Base-by-base conservation (phyloP, 2,329 filamentous ascomycete species). In the Bipolaris sorokiniana region DNA sequence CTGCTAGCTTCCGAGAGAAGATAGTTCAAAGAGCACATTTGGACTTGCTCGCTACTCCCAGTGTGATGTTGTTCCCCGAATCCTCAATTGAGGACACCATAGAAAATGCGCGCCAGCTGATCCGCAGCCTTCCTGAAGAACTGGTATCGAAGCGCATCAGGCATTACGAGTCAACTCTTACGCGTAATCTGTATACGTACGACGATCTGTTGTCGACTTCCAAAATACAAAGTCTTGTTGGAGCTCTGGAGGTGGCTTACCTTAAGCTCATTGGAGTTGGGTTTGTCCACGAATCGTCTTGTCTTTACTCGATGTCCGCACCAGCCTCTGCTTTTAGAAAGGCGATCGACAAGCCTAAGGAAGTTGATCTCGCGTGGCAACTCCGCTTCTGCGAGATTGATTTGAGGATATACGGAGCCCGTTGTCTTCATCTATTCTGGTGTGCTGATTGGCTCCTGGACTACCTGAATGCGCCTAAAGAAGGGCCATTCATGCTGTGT, bases 381-480 rank as follows among this genome's bases (percentile, higher is more conserved):
- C 54, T 54, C 11, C 54, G 46, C 38, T 23, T 63, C 22, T 23
- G 58, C n/a, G 42, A 56, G 13, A 26, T 16, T 7, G 52, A 64
- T 44, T 15, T 62, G 22, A 22, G 53, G 10, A 23, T 60, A 11
- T 64, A 46, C 42, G 44, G 46, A 15, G 58, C 54, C 6, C 47
- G 49, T 22, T 61, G 51, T 36, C 34, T 63, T 9, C 61, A 62
- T 28, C 52, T 67, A 9, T 63, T 65, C 37, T 64, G 57, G 54
- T 58, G 58, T 18, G 56, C 53, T 9, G 53, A 67, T 22, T 62
- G 51, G 51, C 31, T 64, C n/a, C 22, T 48, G 18, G 10, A 11
- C 13, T 13, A 61, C 41, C 38, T 63, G 15, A 16, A 20, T 10
- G 49, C 44, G 13, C 44, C 42, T 20, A 15, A 34, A 10, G 11